Conservation (phyloP, 768 basidiomycete genomes). For the Lanmaoa rubissima region DNA sequence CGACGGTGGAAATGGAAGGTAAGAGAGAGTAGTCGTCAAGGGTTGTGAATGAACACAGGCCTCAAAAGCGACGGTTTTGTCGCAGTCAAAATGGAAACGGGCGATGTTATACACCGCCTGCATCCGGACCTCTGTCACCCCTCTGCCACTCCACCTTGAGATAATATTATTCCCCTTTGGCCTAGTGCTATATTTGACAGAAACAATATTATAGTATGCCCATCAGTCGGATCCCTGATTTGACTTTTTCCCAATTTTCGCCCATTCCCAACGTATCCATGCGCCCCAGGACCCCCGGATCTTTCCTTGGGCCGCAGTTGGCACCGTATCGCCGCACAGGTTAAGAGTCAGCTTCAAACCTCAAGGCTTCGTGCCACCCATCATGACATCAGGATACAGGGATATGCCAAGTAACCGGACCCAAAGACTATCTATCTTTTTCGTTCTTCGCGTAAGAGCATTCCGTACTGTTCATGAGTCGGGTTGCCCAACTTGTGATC, state of each 20-base stretch:
- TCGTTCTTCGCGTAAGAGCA: too few relatives aligned
- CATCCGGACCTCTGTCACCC: slow-evolving; percentile 31
- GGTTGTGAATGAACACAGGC: slow-evolving; percentile 23
- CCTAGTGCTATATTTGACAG: background rate
- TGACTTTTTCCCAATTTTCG: background rate
- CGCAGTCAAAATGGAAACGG: slow-evolving; percentile 23
- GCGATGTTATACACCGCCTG: slow-evolving; percentile 36
- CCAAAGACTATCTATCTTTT: background rate
- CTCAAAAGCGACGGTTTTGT: slow-evolving; percentile 26
- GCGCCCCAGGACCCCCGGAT: background rate
- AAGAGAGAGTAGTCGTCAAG: slow-evolving; percentile 12
- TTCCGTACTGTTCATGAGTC: background rate
- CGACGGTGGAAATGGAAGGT: slow-evolving; percentile 5
- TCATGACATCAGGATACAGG: background rate
- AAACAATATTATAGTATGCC: too few relatives aligned
- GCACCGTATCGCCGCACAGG: background rate
- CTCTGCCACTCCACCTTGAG: slow-evolving; percentile 7
- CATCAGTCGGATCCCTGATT: background rate
- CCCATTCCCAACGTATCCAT: slow-evolving; percentile 2
- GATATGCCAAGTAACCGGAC: background rate
- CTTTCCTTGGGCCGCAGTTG: slow-evolving; percentile 1
- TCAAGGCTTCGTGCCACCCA: too few relatives aligned
- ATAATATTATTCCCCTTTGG: too few relatives aligned
- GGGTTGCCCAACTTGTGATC: background rate
- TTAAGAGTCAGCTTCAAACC: too few relatives aligned